These are phyloP conservation scores for Solanum corneliomulleri DNA, from an alignment of 257 asterid species.

Conservation along the genomic window DNA sequence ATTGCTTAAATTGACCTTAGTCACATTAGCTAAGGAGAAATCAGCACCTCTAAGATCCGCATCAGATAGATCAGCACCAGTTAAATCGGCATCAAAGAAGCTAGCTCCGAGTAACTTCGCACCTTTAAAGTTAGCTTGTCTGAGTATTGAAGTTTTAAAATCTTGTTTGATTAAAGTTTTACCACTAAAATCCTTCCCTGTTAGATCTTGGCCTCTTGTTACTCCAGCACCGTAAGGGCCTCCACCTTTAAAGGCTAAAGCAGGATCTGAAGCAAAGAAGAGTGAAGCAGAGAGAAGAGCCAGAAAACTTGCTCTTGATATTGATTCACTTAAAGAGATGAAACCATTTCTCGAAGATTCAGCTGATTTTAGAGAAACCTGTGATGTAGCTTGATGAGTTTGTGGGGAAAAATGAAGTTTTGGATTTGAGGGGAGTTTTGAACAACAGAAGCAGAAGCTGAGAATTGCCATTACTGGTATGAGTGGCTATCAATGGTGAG, in stretches of 20 bases:
- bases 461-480: constrained; percentile 41
- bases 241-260: constrained; percentile 95
- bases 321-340: constrained; percentile 24
- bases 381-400: constrained; percentile 13
- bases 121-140: constrained; percentile 93
- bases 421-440: constrained; percentile 36
- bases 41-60: constrained; percentile 97
- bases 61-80: constrained; percentile 97
- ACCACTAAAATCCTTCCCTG: constrained; percentile 86
- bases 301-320: constrained; percentile 49
- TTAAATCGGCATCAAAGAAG: constrained; percentile 97
- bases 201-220: constrained; percentile 94
- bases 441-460: constrained; percentile 29
- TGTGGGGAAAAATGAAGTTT: constrained; percentile 11
- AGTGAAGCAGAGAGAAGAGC: constrained; percentile 68
- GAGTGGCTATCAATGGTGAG: neutral
- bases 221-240: constrained; percentile 95
- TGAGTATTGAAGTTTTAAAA: constrained; percentile 87
- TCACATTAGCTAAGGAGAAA: constrained; percentile 82
- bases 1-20: constrained; percentile 83
- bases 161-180: constrained; percentile 77
- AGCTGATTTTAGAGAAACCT: constrained; percentile 11
- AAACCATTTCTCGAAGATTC: constrained; percentile 5
- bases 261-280: constrained; percentile 67
- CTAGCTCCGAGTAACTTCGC: constrained; percentile 91